Base-by-base conservation (phyloP, 345 rosid species). In the Geranium brycei region DNA sequence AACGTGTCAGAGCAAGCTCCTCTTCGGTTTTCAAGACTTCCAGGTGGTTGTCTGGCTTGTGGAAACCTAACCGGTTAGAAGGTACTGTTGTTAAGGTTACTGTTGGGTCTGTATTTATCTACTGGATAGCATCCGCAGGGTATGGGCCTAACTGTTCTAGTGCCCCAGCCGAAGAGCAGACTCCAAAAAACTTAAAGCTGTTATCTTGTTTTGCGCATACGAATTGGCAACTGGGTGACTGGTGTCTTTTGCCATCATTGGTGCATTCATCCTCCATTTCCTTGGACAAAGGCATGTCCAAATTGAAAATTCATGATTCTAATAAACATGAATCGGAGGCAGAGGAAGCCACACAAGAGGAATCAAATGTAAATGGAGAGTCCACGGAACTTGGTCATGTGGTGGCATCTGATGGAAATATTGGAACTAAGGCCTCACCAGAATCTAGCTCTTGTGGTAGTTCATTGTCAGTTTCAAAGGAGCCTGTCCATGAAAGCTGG, bases 51-150 rank as follows among this genome's bases (percentile, higher is more conserved):
- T 75, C 85, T 67, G 99, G 96, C 68, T 67, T 83, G 77, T 88
- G 97, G 97, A 91, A 83, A 81, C 82, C 96, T 41, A 86, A 78
- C 73, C 80, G 91, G 61, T 74, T 91, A 74, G 97, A 88, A 80
- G 99, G 97, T 63, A 95, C 93, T 57, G 96, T 95, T 62, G 87
- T 88, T 59, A 88, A 88, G 72, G 99, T 95, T 64, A 75, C 88
- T 2, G 81, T 87, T 19, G 97, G 95, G 59, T 83, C 99, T 17
- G 86, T 84, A 61, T 95, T 88, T 78, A 79, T 91, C 56, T 91
- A 87, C 74, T 95, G 97, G 97, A 88, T 95, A 73, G 92, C 99
- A 62, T 95, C 97, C 59, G 89, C 95, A 79, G 95, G 95, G 62
- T 83, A 78, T 75, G 99, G 96, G 30, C 86, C 89, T 51, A 81